phyloP scores from a whole-genome alignment of 441 rosid genomes.

The Mallotus japonicus region DNA sequence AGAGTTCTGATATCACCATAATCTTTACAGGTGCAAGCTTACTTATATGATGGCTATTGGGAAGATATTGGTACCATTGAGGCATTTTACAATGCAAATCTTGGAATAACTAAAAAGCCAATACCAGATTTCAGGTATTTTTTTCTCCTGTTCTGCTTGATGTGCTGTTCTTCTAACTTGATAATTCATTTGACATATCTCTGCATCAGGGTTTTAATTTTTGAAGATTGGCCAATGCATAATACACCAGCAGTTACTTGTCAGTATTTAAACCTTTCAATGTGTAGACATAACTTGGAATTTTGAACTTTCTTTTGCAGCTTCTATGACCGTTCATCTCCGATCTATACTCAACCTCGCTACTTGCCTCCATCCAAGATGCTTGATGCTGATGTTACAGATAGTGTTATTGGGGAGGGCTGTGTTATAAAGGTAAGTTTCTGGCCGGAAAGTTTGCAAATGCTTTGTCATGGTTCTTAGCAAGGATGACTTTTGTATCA shows the following conservation, averaged over 20 bases:
- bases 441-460: conserved; percentile 23
- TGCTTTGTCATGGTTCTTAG: not conserved
- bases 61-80: conserved; percentile 97
- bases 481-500: not conserved
- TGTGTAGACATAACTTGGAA: not conserved
- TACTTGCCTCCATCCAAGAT: conserved; percentile 95
- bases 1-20: conserved; percentile 5
- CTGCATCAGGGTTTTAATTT: not conserved
- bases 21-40: conserved; percentile 78
- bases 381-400: conserved; percentile 98
- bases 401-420: conserved; percentile 94
- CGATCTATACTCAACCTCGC: conserved; percentile 94
- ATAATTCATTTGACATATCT: not conserved
- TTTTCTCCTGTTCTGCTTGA: conserved; percentile 1
- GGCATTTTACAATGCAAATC: conserved; percentile 93
- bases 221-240: too few species aligned
- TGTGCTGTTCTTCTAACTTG: not conserved
- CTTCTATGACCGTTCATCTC: conserved; percentile 93
- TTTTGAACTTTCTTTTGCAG: conserved; percentile 38
- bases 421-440: conserved; percentile 80
- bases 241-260: too few species aligned
- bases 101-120: conserved; percentile 93
- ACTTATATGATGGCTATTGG: conserved; percentile 96
- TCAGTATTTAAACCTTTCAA: too few species aligned
- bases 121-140: conserved; percentile 86